These are phyloP conservation scores for Chrysosphaeria jannelii DNA, from an alignment of 2,329 filamentous ascomycete genomes.

Conservation along the genomic window DNA sequence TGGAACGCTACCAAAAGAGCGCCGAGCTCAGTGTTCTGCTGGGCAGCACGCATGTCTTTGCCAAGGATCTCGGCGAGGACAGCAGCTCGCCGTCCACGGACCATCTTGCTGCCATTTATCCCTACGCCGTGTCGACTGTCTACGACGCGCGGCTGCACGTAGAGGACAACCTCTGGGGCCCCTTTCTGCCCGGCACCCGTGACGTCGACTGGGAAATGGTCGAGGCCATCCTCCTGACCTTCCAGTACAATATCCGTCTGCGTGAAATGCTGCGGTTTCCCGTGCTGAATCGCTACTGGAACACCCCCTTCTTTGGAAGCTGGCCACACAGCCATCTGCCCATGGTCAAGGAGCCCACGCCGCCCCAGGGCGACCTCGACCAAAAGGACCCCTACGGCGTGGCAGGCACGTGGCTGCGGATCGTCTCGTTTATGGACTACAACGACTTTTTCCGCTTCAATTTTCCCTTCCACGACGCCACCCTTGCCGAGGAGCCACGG, in stretches of 20 bases:
- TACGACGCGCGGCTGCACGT: constrained; percentile 48
- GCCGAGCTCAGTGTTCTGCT: constrained; percentile 42
- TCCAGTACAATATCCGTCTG: constrained; percentile 28
- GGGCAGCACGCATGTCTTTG: too few relatives aligned
- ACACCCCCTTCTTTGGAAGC: constrained; percentile 22
- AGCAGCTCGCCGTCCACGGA: too few relatives aligned
- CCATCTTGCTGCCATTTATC: too few relatives aligned
- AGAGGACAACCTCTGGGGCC: constrained; percentile 31
- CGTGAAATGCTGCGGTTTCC: constrained; percentile 15
- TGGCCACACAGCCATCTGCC: constrained; percentile 19
- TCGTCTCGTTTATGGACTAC: constrained; percentile 29
- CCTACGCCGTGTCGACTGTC: constrained; percentile 34
- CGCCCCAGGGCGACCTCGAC: constrained; percentile 10
- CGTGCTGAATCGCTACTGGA: constrained; percentile 22
- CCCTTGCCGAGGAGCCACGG: constrained; percentile 14
- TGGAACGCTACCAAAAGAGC: constrained; percentile 24
- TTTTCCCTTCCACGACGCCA: constrained; percentile 23
- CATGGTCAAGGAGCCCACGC: constrained; percentile 8
- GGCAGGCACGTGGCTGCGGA: constrained; percentile 33
- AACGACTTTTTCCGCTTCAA: constrained; percentile 45
- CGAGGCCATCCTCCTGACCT: constrained; percentile 35
- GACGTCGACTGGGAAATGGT: constrained; percentile 54
- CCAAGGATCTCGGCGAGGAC: too few relatives aligned
- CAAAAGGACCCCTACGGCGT: constrained; percentile 38
- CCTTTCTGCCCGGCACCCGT: constrained; percentile 27